phyloP scores from a whole-genome alignment of 306 rosid genomes.

The Morella rubra region DNA sequence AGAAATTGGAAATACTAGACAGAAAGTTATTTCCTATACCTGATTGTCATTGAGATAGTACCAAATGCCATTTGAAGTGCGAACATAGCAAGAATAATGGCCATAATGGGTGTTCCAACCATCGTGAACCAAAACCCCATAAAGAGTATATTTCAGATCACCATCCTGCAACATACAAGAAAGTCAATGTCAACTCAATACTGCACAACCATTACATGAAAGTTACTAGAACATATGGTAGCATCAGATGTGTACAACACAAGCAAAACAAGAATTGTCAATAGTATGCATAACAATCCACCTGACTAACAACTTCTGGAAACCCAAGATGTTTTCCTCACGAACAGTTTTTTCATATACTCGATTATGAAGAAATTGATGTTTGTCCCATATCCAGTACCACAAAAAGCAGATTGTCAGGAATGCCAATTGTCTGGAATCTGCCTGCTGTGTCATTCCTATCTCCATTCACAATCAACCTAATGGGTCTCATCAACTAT shows the following conservation, averaged over 20 bases:
- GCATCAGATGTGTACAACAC: neutral
- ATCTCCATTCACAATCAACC: neutral
- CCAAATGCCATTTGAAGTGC: conserved; percentile 93
- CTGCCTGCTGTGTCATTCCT: neutral
- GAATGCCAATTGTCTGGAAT: neutral
- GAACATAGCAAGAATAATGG: conserved; percentile 88
- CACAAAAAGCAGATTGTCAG: neutral
- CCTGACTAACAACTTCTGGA: neutral
- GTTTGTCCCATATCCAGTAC: neutral
- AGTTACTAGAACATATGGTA: neutral
- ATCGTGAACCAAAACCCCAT: conserved; percentile 89
- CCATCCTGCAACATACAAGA: conserved; percentile 54
- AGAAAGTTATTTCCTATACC: conserved; percentile 43
- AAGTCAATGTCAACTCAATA: conserved; percentile 12
- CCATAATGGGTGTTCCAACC: conserved; percentile 91
- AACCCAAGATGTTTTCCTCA: neutral
- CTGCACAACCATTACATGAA: conserved; percentile 4
- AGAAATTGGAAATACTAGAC: neutral
- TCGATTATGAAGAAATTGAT: neutral
- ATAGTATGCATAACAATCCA: neutral
- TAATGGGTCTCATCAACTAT: neutral
- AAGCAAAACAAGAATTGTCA: neutral
- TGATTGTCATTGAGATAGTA: conserved; percentile 83
- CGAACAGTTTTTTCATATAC: neutral
- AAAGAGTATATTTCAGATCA: conserved; percentile 82